Base-by-base conservation (phyloP, 345 rosid genomes). In the Populus euphratica region DNA sequence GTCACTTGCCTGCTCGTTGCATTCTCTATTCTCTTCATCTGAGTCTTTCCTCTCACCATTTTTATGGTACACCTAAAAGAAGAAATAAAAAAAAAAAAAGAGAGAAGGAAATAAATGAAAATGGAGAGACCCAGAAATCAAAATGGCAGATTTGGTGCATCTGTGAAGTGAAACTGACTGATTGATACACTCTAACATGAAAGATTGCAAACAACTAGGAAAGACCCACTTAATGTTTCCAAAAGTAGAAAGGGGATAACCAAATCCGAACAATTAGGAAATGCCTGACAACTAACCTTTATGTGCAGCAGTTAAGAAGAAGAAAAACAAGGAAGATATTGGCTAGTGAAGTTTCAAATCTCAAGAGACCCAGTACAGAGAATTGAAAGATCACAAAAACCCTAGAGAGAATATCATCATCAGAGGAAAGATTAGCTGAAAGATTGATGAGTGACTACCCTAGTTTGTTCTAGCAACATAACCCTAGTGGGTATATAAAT, bases 11-110 rank as follows among this genome's bases (percentile, higher is more conserved):
- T 87, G 87, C 94, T 93, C 12, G 95, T 91, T 1, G 87, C 88
- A 70, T 93, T 93, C 85, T 91, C 97, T 77, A 93, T 93, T 82
- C 97, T 88, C 91, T 90, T 91, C 97, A 93, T 90, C 88, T 93
- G 90, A 59, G 94, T 93, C 81, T 91, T 93, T 68, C 95, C 95
- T 76, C 95, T 85, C 89, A 89, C 94, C 97, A 93, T 91, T 76
- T 65, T 73, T 56, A 41, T 10, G 12, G 2, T n/a, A 0, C 31
- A 16, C 11, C 20, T 33, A 66, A 23, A 31, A 16, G 16, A 39
- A 36, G 21, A n/a, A 36, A 20, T 27, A 38, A 66, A 76, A 31
- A 35, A 73, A 76, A 31, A 35, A 73, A 54, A 20, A 2, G 13
- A 13, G 73, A 27, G 62, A 25, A 36, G 21, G 18, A 78, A 73